Evolutionary conservation across 2,329 filamentous ascomycete species (phyloP).

Genomic region (Pseudogymnoascus destructans): DNA sequence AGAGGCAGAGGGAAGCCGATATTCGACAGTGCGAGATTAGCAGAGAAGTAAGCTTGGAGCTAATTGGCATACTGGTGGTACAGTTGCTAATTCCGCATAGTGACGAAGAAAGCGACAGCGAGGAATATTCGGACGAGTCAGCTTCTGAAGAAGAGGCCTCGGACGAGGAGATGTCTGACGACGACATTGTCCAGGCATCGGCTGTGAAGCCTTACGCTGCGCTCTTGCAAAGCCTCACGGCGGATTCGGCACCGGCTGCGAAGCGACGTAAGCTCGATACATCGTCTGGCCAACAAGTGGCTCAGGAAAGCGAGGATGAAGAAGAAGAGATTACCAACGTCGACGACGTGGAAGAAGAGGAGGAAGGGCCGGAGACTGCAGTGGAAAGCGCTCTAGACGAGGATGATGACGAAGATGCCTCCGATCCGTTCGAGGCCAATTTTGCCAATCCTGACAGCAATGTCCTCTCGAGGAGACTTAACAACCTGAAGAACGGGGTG

Average conservation of each 20-base stretch:
- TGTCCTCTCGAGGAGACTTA: conserved; percentile 40
- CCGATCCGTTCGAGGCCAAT: conserved; percentile 70
- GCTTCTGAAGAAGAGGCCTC: conserved; percentile 30
- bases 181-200: conserved; percentile 28
- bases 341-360: conserved; percentile 36
- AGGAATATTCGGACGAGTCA: conserved; percentile 28
- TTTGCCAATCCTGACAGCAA: conserved; percentile 57
- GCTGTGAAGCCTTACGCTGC: conserved; percentile 40
- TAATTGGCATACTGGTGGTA: background rate
- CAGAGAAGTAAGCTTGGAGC: conserved; percentile 25
- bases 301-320: conserved; percentile 15
- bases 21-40: conserved; percentile 36
- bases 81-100: conserved; percentile 15
- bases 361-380: conserved; percentile 32
- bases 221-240: conserved; percentile 43
- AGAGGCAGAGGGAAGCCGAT: conserved; percentile 27
- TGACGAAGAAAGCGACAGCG: conserved; percentile 21
- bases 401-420: conserved; percentile 38
- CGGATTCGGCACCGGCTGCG: conserved; percentile 32
- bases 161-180: conserved; percentile 32
- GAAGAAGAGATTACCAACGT: conserved; percentile 29
- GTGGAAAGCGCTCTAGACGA: conserved; percentile 27
- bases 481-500: conserved; percentile 35
- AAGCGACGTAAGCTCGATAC: conserved; percentile 45
- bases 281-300: conserved; percentile 14